phyloP scores from a whole-genome alignment of 108 stramenopile species.

The Schizochytrium sp. region DNA sequence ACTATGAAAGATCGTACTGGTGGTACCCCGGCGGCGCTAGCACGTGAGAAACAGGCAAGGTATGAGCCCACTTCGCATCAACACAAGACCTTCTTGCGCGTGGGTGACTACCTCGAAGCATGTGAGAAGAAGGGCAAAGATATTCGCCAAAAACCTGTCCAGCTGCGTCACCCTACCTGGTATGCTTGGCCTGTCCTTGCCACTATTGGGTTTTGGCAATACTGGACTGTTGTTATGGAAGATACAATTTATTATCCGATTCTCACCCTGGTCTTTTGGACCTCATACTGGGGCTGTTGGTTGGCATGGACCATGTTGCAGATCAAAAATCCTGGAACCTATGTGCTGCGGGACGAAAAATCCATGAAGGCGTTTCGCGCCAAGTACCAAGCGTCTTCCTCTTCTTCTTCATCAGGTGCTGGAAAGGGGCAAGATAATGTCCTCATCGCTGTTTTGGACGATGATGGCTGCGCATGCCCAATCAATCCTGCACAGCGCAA shows the following conservation, averaged over 20 bases:
- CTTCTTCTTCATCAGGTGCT: neutral
- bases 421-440: neutral
- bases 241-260: constrained; percentile 20
- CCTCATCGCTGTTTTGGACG: neutral
- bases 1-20: constrained; percentile 25
- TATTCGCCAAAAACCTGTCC: neutral
- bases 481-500: neutral
- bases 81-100: constrained; percentile 41
- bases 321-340: constrained; percentile 36
- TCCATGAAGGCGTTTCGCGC: neutral
- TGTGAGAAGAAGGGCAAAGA: constrained; percentile 43
- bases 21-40: constrained; percentile 41
- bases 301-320: neutral
- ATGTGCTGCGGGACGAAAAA: neutral
- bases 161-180: constrained; percentile 56
- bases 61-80: neutral
- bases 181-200: constrained; percentile 50
- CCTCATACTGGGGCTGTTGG: neutral
- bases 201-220: constrained; percentile 54
- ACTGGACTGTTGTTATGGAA: constrained; percentile 37
- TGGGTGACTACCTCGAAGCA: constrained; percentile 49
- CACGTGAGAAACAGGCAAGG: neutral
- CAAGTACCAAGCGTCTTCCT: neutral
- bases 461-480: constrained; percentile 15
- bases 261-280: constrained; percentile 22